phyloP scores from a whole-genome alignment of 2,329 filamentous ascomycete species.

The Trichoderma atrobrunneum region DNA sequence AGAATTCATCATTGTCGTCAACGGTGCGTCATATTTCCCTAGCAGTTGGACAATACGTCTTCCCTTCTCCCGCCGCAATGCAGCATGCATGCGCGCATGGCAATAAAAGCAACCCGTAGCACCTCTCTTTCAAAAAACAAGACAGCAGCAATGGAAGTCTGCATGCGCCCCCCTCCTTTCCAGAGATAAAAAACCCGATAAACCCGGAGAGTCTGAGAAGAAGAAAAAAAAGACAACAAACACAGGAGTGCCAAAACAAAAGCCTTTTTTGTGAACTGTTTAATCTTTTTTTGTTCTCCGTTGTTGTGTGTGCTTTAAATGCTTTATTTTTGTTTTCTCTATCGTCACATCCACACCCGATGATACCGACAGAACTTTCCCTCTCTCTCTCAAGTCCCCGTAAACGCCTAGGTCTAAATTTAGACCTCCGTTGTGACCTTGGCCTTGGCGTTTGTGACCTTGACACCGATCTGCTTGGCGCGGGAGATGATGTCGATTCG shows the following conservation, averaged over 20 bases:
- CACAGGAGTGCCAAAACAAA: not conserved
- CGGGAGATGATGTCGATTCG: constrained; percentile 95
- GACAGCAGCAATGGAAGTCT: constrained; percentile 8
- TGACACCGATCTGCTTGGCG: constrained; percentile 97
- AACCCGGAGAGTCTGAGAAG: constrained; percentile 1
- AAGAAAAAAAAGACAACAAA: not conserved
- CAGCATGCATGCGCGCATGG: constrained; percentile 8
- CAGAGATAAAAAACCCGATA: not conserved
- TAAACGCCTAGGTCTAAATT: constrained; percentile 29
- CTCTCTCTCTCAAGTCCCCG: not conserved
- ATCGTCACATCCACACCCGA: constrained; percentile 13
- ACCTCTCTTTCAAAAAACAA: constrained; percentile 11
- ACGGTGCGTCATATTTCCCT: constrained; percentile 20
- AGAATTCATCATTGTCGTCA: constrained; percentile 12
- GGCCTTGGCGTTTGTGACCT: constrained; percentile 99
- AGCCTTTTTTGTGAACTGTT: not conserved
- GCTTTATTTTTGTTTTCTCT: constrained; percentile 16
- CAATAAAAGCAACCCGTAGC: constrained; percentile 14
- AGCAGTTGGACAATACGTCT: constrained; percentile 17
- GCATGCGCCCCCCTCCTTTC: constrained; percentile 9
- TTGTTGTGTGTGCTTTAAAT: constrained; percentile 14
- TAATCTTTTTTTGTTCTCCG: constrained; percentile 15
- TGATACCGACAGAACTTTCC: not conserved
- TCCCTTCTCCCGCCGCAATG: constrained; percentile 7
- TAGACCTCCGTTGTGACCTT: constrained; percentile 95